A percentile compares a stretch with the other conserved stretches of the same genome.
phyloP scores from a whole-genome alignment of 176 grass and related monocot species.

The Zoysia pacifica region DNA sequence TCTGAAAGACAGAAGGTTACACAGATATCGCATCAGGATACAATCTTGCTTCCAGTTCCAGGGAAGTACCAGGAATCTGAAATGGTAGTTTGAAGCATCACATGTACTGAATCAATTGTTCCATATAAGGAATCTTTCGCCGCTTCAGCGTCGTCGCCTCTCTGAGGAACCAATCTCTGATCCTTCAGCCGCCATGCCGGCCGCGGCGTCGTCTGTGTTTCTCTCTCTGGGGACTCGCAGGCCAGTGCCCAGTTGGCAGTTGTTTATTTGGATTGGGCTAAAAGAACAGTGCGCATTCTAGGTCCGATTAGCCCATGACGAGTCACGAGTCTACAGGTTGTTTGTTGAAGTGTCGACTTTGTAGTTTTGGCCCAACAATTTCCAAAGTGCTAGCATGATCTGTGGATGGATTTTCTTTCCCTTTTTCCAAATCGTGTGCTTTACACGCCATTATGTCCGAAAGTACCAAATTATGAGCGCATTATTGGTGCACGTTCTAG shows the following conservation, averaged over 20 bases:
- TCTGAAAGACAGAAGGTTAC: too few relatives aligned
- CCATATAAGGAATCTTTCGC: constrained; percentile 25
- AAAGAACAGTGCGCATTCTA: not conserved
- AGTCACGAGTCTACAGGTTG: not conserved
- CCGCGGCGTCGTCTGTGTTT: not conserved
- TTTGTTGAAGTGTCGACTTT: not conserved
- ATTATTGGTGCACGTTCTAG: not conserved
- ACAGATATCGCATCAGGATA: too few relatives aligned
- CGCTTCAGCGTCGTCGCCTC: constrained; percentile 39
- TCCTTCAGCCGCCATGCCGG: constrained; percentile 28
- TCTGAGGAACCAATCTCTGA: constrained; percentile 28
- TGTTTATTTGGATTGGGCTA: not conserved
- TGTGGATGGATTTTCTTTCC: too few relatives aligned
- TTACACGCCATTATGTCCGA: not conserved
- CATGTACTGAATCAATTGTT: too few relatives aligned
- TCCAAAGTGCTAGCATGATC: not conserved
- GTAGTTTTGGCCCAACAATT: constrained; percentile 6
- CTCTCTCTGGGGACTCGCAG: not conserved
- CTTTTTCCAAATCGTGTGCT: not conserved
- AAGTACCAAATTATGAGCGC: not conserved
- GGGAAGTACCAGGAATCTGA: too few relatives aligned
- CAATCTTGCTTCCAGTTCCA: too few relatives aligned
- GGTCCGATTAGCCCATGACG: not conserved
- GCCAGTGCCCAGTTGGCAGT: not conserved
- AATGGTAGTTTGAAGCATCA: too few relatives aligned